Base-by-base conservation (phyloP, 1,284 basidiomycete species). In the Boletus austroedulis region DNA sequence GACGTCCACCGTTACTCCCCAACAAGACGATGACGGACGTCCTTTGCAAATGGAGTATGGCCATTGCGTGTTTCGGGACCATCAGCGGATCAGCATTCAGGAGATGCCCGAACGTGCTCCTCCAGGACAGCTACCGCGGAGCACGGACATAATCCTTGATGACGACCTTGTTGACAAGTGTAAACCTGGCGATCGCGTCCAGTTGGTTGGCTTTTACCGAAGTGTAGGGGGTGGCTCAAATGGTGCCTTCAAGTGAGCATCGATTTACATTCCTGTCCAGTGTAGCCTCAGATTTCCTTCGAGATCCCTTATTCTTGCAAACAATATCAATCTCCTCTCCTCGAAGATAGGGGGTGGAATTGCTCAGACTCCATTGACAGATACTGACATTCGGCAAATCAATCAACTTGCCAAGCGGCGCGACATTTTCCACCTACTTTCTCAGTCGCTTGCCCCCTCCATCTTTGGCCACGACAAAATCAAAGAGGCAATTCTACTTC, bases 71-170 rank as follows among this genome's bases (percentile, higher is more conserved):
- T 99, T 97, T 80, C 84, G 93, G 58, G 97, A 99, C 76, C 93
- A 98, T 76, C 97, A 99, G 76, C 87, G 94, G 64, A 94, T 99
- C 70, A 94, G 89, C 70, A 98, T 99, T 62, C 97, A 99, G 76
- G 97, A 99, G 73, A 99, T 99, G 96, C 97, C 97, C 1, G 97
- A 99, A 76, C 86, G 96, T 17, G 95, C 97, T 10, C 97, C 97
- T 21, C 90, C 97, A 23, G 97, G 97, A 29, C 96, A 99, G 75
- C 80, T 99, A 46, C 97, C 97, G 44, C 83, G 97, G 43, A 95
- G 94, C 68, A 92, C 95, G 45, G 97, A 99, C 71, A 90, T 99
- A 51, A 94, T 98, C 44, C 79, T 99, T 66, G 94, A 98, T 64
- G 96, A 98, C 67, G 97, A 99, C 74, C 79, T 99, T 56, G 97